These are phyloP conservation scores for Wakefieldia striispora DNA, from an alignment of 768 basidiomycete genomes.

Conservation along the genomic window DNA sequence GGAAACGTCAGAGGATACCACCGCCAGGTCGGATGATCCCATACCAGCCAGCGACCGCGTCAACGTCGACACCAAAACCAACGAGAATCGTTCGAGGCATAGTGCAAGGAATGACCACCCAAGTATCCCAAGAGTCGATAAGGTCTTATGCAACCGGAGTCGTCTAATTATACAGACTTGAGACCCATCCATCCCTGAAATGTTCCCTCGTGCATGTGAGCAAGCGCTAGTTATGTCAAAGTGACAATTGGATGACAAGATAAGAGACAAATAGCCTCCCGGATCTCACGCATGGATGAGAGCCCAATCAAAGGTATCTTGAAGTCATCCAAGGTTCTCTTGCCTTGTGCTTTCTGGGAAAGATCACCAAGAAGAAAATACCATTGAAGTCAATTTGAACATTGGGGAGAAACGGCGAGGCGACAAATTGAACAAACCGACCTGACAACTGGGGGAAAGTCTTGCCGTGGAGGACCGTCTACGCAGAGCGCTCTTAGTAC, in stretches of 20 bases:
- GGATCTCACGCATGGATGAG: neutral
- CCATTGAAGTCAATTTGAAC: too few relatives aligned
- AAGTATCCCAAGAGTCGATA: neutral
- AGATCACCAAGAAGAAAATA: too few relatives aligned
- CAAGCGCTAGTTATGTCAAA: too few relatives aligned
- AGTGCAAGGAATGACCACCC: neutral
- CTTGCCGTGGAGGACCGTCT: conserved; percentile 84
- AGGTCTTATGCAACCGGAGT: too few relatives aligned
- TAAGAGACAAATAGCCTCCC: too few relatives aligned
- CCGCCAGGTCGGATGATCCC: neutral
- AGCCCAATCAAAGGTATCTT: neutral
- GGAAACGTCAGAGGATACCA: neutral
- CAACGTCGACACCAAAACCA: conserved; percentile 70
- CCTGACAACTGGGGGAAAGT: too few relatives aligned
- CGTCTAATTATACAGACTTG: neutral
- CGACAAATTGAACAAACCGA: too few relatives aligned
- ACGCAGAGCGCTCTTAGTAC: conserved; percentile 83
- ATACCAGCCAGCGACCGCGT: conserved; percentile 75
- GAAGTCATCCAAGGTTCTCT: too few relatives aligned
- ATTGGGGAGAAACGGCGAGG: too few relatives aligned
- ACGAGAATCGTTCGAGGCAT: conserved; percentile 60
- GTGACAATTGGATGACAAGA: too few relatives aligned
- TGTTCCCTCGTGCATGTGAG: neutral
- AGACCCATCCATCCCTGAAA: neutral
- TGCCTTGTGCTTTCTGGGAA: too few relatives aligned